Evolutionary conservation across 805 yeast species (phyloP).

Genomic region (Saccharomycopsis guyanensis): DNA sequence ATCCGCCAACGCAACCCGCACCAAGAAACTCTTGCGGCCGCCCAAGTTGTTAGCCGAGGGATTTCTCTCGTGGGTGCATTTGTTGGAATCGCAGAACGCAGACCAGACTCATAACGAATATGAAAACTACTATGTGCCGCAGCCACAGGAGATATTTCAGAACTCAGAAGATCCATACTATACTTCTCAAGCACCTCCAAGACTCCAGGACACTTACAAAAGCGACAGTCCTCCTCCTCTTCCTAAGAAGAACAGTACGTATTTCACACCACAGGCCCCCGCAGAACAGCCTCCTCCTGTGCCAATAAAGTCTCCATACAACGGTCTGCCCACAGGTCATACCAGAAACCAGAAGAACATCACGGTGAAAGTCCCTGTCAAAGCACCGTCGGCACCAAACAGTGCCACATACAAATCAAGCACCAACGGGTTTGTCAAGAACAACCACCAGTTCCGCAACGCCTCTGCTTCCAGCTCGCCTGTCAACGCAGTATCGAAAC

Average conservation of each 20-base stretch:
- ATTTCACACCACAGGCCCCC: conserved; percentile 18
- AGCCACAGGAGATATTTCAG: conserved; percentile 8
- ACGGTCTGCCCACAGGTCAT: no score
- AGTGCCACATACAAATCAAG: no score
- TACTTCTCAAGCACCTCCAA: conserved; percentile 8
- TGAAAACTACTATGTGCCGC: conserved; percentile 9
- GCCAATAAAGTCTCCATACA: background rate
- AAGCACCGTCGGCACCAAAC: no score
- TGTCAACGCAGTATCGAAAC: no score
- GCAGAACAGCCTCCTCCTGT: conserved; percentile 12
- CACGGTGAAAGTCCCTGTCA: no score
- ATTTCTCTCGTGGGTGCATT: conserved; percentile 17
- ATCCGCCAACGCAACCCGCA: conserved; percentile 3
- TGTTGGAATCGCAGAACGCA: conserved; percentile 10
- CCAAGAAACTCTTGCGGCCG: conserved; percentile 7
- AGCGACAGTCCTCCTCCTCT: background rate
- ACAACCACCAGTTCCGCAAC: background rate
- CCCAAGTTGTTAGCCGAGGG: conserved; percentile 17
- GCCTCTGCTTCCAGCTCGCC: no score
- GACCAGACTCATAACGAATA: background rate
- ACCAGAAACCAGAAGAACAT: no score
- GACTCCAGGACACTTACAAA: background rate
- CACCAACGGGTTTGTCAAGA: no score
- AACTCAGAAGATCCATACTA: no score
- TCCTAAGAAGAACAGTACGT: conserved; percentile 10